A percentile compares a stretch with the other conserved stretches of the same genome.
phyloP scores from a whole-genome alignment of 495 filamentous ascomycete species.

The Hyphodiscus hymeniophilus region DNA sequence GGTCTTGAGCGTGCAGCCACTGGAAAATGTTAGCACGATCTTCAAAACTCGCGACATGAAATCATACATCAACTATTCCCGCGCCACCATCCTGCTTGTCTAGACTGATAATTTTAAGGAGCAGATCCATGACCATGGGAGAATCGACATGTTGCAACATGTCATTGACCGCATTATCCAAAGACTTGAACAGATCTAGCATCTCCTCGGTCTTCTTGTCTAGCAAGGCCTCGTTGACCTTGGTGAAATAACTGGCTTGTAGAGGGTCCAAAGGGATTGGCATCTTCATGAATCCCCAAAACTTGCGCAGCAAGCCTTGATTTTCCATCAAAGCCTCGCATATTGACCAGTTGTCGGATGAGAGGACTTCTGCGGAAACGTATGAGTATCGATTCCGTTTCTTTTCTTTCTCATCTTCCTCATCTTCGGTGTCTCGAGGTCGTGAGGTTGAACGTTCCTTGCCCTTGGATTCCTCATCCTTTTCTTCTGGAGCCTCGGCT shows the following conservation, averaged over 20 bases:
- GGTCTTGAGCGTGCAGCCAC: constrained; percentile 87
- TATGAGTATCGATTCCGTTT: constrained; percentile 85
- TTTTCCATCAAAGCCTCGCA: constrained; percentile 86
- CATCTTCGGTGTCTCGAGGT: constrained; percentile 41
- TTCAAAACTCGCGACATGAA: not conserved
- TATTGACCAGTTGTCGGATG: constrained; percentile 95
- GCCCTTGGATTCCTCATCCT: constrained; percentile 30
- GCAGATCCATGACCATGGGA: constrained; percentile 96
- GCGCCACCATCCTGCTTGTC: constrained; percentile 88
- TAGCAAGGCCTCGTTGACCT: constrained; percentile 91
- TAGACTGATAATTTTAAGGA: constrained; percentile 94
- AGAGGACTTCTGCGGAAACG: constrained; percentile 84
- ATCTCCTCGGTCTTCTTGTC: constrained; percentile 98
- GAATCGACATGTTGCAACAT: constrained; percentile 94
- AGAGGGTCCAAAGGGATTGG: constrained; percentile 77
- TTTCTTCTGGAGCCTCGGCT: constrained; percentile 42
- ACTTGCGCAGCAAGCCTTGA: constrained; percentile 62
- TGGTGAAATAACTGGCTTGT: constrained; percentile 96
- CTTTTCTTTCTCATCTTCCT: constrained; percentile 73
- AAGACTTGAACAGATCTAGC: constrained; percentile 75
- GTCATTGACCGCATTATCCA: constrained; percentile 71
- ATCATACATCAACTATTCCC: constrained; percentile 85
- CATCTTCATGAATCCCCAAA: constrained; percentile 84
- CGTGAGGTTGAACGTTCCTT: constrained; percentile 41
- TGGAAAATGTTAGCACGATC: constrained; percentile 32